A percentile compares a stretch with the other conserved stretches of the same genome.
These are phyloP conservation scores for Hansenula lynferdii DNA, from an alignment of 1,139 yeast genomes.

Conservation along the genomic window DNA sequence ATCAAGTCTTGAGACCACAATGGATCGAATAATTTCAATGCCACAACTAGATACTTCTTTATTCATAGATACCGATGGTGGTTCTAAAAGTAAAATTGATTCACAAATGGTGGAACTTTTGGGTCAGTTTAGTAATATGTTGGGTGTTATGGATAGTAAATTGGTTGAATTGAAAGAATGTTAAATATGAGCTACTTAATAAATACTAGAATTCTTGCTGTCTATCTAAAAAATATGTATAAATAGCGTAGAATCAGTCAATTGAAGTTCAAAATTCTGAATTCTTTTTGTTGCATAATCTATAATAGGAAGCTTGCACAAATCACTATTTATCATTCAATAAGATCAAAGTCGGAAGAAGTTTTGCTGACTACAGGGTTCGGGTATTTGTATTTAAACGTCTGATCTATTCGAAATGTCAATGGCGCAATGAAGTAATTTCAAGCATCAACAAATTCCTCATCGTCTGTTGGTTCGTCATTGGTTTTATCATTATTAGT, in stretches of 20 bases:
- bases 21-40: conserved; percentile 2
- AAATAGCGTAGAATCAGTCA: too few relatives aligned
- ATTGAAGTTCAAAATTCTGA: too few relatives aligned
- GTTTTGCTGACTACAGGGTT: too few relatives aligned
- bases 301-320: too few relatives aligned
- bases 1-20: conserved; percentile 3
- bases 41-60: conserved; percentile 15
- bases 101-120: conserved; percentile 17
- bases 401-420: too few relatives aligned
- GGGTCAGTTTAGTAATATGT: conserved; percentile 13
- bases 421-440: too few relatives aligned
- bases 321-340: too few relatives aligned
- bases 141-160: conserved; percentile 23
- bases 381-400: too few relatives aligned
- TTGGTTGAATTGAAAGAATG: conserved; percentile 17
- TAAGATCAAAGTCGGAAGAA: too few relatives aligned
- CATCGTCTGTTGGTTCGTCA: conserved; percentile 7
- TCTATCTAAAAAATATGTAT: too few relatives aligned
- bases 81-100: conserved; percentile 15
- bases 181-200: neutral
- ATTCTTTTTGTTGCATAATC: too few relatives aligned
- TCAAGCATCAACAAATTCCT: conserved; percentile 18
- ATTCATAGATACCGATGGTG: conserved; percentile 18
- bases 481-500: neutral
- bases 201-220: too few relatives aligned